Evolutionary conservation across 176 grass and related monocot species (phyloP), one percentile per base, ranked within the genome.

Genomic region (Ananas comosus): DNA sequence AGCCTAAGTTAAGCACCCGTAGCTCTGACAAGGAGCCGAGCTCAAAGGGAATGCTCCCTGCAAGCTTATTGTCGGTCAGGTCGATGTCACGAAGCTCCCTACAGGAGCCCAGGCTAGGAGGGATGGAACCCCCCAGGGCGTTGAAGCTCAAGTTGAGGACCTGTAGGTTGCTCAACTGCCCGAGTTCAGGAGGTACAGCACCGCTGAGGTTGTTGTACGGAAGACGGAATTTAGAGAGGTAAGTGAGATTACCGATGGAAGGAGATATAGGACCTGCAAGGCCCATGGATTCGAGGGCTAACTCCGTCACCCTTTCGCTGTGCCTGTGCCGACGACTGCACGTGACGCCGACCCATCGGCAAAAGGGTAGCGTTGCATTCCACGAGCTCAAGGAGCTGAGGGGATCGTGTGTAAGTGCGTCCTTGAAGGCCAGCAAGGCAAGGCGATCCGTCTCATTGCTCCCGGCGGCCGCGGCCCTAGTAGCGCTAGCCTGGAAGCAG

Each of bases 401-500:
- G 7, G 82, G 66, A 53, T 71, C 71, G 13, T 69, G 23, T 50
- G 58, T 80, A 47, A 85, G 71, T 14, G 70, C 77, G 5, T 57
- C 65, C 66, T 76, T 80, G 65, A 85, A 76, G 21, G 67, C 72
- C 2, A 85, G 72, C 56, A 85, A 67, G 21, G 77, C 77, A n/a
- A 25, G 9, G 9, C 33, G 76, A 19, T 85, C 82, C 2, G 16
- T 19, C 19, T 17, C 54, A 59, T 12, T 59, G 10, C 54, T 59
- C 16, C 16, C 54, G 14, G 10, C 14, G 19, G n/a, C 54, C 14
- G 14, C 19, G 6, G 19, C 0, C 7, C 2, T 9, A 10, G n/a
- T 5, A 18, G 54, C 19, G 9, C 2, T 5, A 18, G 54, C 19
- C 4, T 59, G 54, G 4, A 59, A 18, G 0, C 1, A 18, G 16